Evolutionary conservation across 176 grass and related monocot species (phyloP).

Genomic region (Musa schizocarpa): DNA sequence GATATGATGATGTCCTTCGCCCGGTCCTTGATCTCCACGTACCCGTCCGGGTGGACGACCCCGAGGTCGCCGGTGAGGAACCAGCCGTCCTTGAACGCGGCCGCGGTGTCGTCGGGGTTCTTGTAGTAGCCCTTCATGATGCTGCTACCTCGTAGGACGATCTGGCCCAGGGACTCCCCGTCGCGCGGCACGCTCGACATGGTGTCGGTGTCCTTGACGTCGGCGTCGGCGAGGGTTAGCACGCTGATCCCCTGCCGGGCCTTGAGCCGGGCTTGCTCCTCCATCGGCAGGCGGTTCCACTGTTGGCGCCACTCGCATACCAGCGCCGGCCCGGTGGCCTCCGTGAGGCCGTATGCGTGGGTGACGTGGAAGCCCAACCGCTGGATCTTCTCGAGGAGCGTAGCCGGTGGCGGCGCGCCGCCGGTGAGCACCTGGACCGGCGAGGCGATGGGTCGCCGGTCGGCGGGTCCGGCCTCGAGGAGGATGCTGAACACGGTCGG

Average conservation of each 20-base stretch:
- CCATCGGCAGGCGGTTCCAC: slow-evolving; percentile 30
- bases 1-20: slow-evolving; percentile 72
- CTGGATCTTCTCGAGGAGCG: slow-evolving; percentile 38
- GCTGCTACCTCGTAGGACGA: slow-evolving; percentile 48
- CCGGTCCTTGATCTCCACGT: slow-evolving; percentile 64
- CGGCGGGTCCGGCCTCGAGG: slow-evolving; percentile 12
- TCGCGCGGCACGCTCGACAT: slow-evolving; percentile 44
- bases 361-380: slow-evolving; percentile 37
- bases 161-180: slow-evolving; percentile 37
- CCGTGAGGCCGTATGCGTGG: slow-evolving; percentile 54
- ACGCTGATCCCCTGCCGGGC: slow-evolving; percentile 49
- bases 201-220: slow-evolving; percentile 40
- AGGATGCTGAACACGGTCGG: slow-evolving; percentile 49
- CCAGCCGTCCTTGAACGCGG: slow-evolving; percentile 43
- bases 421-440: slow-evolving; percentile 38
- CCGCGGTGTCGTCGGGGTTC: slow-evolving; percentile 32
- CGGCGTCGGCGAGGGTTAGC: slow-evolving; percentile 33
- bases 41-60: slow-evolving; percentile 53
- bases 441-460: slow-evolving; percentile 2
- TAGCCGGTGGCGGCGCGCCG: slow-evolving; percentile 41
- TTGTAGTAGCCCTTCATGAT: slow-evolving; percentile 69
- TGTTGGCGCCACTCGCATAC: slow-evolving; percentile 48
- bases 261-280: slow-evolving; percentile 27
- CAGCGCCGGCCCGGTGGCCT: slow-evolving; percentile 46
- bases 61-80: slow-evolving; percentile 54